A percentile compares a stretch with the other conserved stretches of the same genome.
phyloP scores from a whole-genome alignment of 1,139 yeast species.

The Candida sp. region DNA sequence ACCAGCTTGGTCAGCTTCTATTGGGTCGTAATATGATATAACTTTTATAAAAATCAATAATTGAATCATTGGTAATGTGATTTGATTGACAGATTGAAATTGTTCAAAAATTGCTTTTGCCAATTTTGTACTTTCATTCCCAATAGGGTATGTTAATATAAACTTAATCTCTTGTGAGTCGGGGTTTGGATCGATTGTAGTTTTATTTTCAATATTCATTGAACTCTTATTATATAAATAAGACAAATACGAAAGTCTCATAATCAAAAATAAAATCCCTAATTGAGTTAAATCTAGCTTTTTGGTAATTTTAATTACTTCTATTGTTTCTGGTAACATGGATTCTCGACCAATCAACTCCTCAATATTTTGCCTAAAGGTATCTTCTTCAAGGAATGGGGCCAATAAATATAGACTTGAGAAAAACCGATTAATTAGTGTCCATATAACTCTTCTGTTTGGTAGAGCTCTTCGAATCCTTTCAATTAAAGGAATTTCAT shows the following conservation, averaged over 20 bases:
- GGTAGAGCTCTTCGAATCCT: conserved; percentile 32
- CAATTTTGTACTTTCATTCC: conserved; percentile 38
- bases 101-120: conserved; percentile 54
- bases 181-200: conserved; percentile 17
- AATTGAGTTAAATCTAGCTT: conserved; percentile 31
- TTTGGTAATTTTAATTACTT: conserved; percentile 20
- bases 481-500: conserved; percentile 29
- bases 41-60: conserved; percentile 34
- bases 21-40: conserved; percentile 45
- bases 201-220: conserved; percentile 23
- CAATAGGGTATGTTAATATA: conserved; percentile 47
- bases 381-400: conserved; percentile 34
- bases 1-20: conserved; percentile 48
- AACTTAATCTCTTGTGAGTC: conserved; percentile 33
- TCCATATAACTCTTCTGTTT: conserved; percentile 28
- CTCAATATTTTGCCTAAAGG: conserved; percentile 16
- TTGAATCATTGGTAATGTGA: conserved; percentile 49
- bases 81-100: conserved; percentile 45
- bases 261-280: conserved; percentile 26
- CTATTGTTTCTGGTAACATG: conserved; percentile 17
- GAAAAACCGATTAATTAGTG: conserved; percentile 28
- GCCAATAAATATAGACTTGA: conserved; percentile 29
- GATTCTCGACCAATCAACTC: conserved; percentile 24
- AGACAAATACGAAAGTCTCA: conserved; percentile 30
- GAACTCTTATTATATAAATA: conserved; percentile 29